Percentiles rank a stretch among this genome's conserved stretches.
Evolutionary conservation across 2,329 filamentous ascomycete species (phyloP).

Genomic region (Xylariaceae sp.): DNA sequence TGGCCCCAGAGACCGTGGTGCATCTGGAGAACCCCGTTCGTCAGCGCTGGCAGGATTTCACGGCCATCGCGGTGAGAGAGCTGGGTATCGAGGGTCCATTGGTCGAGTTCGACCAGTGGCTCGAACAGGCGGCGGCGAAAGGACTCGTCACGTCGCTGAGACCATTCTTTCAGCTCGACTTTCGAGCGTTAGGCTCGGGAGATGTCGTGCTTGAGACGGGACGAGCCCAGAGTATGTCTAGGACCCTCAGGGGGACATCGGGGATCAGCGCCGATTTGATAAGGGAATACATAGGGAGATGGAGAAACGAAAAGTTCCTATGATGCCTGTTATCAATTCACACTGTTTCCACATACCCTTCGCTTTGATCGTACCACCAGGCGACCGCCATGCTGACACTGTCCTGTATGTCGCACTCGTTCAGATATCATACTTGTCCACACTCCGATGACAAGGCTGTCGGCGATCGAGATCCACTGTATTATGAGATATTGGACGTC

Average conservation of each 20-base stretch:
- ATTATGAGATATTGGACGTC: no score
- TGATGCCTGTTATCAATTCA: not conserved
- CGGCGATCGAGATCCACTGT: no score
- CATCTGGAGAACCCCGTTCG: constrained; percentile 19
- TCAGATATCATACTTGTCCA: no score
- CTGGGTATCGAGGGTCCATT: constrained; percentile 4
- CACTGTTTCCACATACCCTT: not conserved
- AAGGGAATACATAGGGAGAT: constrained; percentile 13
- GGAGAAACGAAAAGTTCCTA: constrained; percentile 15
- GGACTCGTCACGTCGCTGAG: constrained; percentile 11
- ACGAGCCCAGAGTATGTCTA: constrained; percentile 10
- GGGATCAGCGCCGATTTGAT: constrained; percentile 12
- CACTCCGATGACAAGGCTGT: no score
- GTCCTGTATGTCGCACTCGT: no score
- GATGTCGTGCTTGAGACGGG: constrained; percentile 14
- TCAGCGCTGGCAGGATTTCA: constrained; percentile 12
- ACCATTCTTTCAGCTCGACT: constrained; percentile 17
- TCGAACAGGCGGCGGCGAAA: constrained; percentile 3
- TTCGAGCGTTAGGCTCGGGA: constrained; percentile 12
- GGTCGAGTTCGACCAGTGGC: constrained; percentile 12
- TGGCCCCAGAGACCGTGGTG: constrained; percentile 5
- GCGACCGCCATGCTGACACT: no score
- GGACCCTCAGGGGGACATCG: constrained; percentile 5
- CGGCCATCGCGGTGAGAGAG: constrained; percentile 13
- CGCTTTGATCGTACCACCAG: not conserved